These are phyloP conservation scores for Symbiodinium pilosum DNA, from an alignment of 73 alveolate genomes.

Conservation along the genomic window DNA sequence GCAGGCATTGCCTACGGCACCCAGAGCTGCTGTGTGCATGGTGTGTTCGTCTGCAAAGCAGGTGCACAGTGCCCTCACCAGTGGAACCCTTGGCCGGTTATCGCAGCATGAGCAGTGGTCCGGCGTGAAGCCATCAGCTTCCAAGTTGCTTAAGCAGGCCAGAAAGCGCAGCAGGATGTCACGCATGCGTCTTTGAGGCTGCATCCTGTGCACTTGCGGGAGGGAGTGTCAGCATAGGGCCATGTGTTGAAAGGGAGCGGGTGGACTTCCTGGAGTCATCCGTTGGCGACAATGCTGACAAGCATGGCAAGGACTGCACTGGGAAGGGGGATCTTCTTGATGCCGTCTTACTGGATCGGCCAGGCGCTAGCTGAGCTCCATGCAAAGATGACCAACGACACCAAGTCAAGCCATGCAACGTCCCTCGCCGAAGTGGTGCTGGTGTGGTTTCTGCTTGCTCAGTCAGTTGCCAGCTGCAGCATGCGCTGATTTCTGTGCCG, in stretches of 20 bases:
- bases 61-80: not conserved
- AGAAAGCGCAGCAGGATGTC: conserved; percentile 18
- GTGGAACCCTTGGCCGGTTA: not conserved
- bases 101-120: not conserved
- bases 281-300: conserved; percentile 47
- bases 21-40: not conserved
- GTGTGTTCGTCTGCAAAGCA: not conserved
- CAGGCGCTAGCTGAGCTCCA: conserved; percentile 29
- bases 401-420: not conserved
- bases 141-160: not conserved
- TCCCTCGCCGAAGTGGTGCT: too few species aligned
- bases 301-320: conserved; percentile 7
- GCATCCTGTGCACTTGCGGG: too few species aligned
- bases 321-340: not conserved
- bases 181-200: not conserved
- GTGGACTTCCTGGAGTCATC: conserved; percentile 72
- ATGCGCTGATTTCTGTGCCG: too few species aligned
- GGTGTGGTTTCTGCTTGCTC: too few species aligned
- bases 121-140: not conserved
- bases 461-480: too few species aligned
- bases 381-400: not conserved
- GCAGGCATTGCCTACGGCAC: not conserved
- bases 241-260: conserved; percentile 18
- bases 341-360: not conserved
- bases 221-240: too few species aligned